Evolutionary conservation across 768 basidiomycete genomes (phyloP), one percentile per base, ranked within the genome.

Genomic region (Russula emetica): DNA sequence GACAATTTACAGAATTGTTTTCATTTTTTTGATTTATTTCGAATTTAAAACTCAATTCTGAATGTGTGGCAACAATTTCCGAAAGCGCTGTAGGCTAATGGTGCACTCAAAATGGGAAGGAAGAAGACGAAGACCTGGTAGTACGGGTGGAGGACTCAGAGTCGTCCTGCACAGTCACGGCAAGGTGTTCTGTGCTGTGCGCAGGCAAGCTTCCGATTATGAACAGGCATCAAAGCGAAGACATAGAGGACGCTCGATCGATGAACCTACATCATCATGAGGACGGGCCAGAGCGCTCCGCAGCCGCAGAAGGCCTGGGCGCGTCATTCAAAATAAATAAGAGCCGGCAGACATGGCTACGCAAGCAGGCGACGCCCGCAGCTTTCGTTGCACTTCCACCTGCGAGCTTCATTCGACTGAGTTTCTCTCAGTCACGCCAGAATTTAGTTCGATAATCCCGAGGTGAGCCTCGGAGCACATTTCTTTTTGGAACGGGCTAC

Each of bases 301-400:
- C 62, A 71, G 34, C 71, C 68, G 62, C 73, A 63, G 56, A 74
- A 50, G 68, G 70, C 34, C 11, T 5, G n/a, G 22, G 47, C 20
- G 26, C 51, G 1, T 42, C 49, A 44, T 3, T 75, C 42, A 59
- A 70, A 36, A 36, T 36, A 67, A 79, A 78, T 71, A 78, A 77
- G 64, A 36, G 78, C 66, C 80, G 80, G 5, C 83, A 87, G 59
- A 94, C 67, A 78, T 94, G 34, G 85, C 80, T 0, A 79, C 86
- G 85, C 53, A 88, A 90, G 68, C 86, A 91, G 71, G 84, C 81
- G 13, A 86, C 85, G 0, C 78, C 92, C 36, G 86, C 86, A 7
- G 82, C 84, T 4, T 77, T 90, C 40, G 82, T 78, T 83, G 7
- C 80, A 83, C 56, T 79, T 92, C 7, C 82, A 85, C 22, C 76